Evolutionary conservation across 2,329 filamentous ascomycete genomes (phyloP), one percentile per base, ranked within the genome.

Genomic region (Colletotrichum incanum): DNA sequence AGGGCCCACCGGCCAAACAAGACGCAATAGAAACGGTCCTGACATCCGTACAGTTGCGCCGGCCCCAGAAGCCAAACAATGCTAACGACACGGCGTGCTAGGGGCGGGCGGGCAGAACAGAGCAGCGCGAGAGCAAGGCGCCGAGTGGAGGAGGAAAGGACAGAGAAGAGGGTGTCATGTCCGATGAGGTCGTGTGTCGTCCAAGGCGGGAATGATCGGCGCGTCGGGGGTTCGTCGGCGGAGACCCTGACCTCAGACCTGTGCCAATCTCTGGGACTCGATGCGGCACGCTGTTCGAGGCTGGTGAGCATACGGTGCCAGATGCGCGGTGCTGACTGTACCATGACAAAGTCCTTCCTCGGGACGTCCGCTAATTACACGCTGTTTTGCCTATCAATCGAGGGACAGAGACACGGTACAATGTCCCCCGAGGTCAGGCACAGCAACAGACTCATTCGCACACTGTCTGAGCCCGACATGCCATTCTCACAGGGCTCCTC

Each of bases 151-250:
- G 34, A 45, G 26, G 54, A 26, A 50, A 37, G 47, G 34, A 37
- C 23, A 26, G 28, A 65, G 43, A 61, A 52, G 62, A 55, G 43
- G 64, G 60, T 52, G 61, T 67, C 49, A 71, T 74, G 71, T 67
- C 67, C 54, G 73, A 67, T 74, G 73, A 74, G 71, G 73, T 74
- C 71, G 73, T 74, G 71, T 63, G 67, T 65, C 50, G 59, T 72
- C 67, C 55, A 52, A 62, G 61, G 65, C 20, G 61, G 73, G 58
- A 73, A 73, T 54, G 73, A 74, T 74, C 73, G 63, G 67, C 73
- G 39, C 12, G 41, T 56, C 64, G 52, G 61, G 61, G 61, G 66
- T 31, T 47, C 16, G 60, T 23, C 12, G 43, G 70, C 26, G 70
- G 70, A 54, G 59, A 52, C 60, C 50, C 49, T 74, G 73, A 73